Evolutionary conservation across 75 land plant genomes (phyloP), one percentile per base, ranked within the genome.

Genomic region (Pinus albicaulis): DNA sequence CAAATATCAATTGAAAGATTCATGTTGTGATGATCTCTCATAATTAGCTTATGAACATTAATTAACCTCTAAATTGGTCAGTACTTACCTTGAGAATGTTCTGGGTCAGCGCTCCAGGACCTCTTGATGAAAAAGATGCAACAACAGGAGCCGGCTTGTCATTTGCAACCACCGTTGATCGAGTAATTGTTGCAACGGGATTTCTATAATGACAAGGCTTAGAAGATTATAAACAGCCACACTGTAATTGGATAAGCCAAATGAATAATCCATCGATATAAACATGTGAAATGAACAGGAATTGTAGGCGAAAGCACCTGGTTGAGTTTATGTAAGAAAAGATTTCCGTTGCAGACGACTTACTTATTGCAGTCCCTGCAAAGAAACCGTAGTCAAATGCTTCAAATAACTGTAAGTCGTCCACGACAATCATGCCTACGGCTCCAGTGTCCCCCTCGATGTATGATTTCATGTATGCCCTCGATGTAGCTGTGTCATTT

Each of bases 91-190:
- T 94, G 73, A 92, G 80, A 71, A 94, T 76, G 85, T 82, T 81
- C 41, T 78, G 80, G 0, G 83, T 80, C 61, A 77, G 79, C 8
- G 41, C 63, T 34, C 85, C 78, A 68, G 97, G 97, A 0, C 97
- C 97, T 74, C 94, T 79, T 0, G 94, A 85, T 1, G 97, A 92
- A 73, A 92, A 94, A 34, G 80, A 82, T 11, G 94, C 86, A 10
- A 94, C 75, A 7, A 61, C 56, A 20, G 97, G 97, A 7, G 97
- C 97, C 3, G 94, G 95, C 61, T 86, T 92, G 38, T 81, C 70
- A 0, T 80, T 74, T 22, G 48, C 15, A 8, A 86, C 72, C 1
- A 80, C 74, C 24, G n/a, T 34, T 0, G 90, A 76, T 0, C 92
- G 86, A 17, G 88, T 71, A 71, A 92, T 84, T 44, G 87, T 83